Evolutionary conservation across 352 stramenopile species (phyloP), one percentile per base, ranked within the genome.

Genomic region (Hyaloperonospora arabidopsidis): DNA sequence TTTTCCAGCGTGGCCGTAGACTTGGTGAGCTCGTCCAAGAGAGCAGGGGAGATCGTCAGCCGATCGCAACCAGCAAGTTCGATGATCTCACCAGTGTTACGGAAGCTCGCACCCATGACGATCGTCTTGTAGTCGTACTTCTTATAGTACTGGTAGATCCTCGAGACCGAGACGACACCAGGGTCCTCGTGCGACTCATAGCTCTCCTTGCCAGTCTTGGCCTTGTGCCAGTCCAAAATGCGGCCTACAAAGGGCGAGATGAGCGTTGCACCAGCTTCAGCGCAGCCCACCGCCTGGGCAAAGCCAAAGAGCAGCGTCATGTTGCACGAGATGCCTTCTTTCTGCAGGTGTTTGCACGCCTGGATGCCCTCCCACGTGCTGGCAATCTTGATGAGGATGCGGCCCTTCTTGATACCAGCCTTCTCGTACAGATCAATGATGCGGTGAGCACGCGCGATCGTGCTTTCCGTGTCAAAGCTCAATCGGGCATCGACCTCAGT

Each of bases 131-230:
- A 95, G 54, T 76, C 86, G 77, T 87, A 96, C 79, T 98, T 98
- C 75, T 99, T 98, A 87, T 98, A 98, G 79, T 98, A 98, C 54
- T 95, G 83, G 75, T 98, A 99, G 73, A 99, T 99, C 68, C 95
- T 93, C 52, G 79, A 87, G 36, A 99, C 95, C 35, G 82, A 90
- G 46, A 98, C 59, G n/a, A 99, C 96, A 62, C 96, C 96, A 21
- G 95, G 94, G 84, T 99, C 97, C 57, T 98, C 94, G 61, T 91
- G 72, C 18, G 92, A 88, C 61, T 88, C 82, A 72, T 97, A 98
- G 59, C 75, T 83, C 29, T 89, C 81, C 61, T 96, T 95, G 71
- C 82, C 80, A 12, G 86, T 90, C 68, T 97, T 96, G 49, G 85
- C 81, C 72, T 97, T 97, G 81, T 98, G 86, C 95, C 95, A 99